phyloP scores from a whole-genome alignment of 371 early-diverging fungal species.

The Catenaria anguillulae region DNA sequence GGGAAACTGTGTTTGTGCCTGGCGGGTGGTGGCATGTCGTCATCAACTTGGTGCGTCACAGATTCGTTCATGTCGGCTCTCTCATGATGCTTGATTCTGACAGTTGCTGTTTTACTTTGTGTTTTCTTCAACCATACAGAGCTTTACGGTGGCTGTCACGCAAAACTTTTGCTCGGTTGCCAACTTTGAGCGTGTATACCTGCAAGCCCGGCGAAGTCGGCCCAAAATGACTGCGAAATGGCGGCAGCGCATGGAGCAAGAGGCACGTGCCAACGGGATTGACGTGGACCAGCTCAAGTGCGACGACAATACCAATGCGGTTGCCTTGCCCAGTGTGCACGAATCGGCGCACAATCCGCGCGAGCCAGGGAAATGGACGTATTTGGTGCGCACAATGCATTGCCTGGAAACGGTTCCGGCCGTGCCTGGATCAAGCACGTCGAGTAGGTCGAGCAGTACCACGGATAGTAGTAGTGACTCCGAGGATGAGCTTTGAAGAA shows the following conservation, averaged over 20 bases:
- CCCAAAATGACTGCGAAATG: conserved; percentile 42
- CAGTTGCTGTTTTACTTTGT: neutral
- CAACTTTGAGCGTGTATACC: conserved; percentile 56
- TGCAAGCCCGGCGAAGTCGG: conserved; percentile 48
- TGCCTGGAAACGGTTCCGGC: neutral
- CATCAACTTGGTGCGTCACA: conserved; percentile 64
- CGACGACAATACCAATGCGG: neutral
- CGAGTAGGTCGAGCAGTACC: too few species aligned
- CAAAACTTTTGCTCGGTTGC: conserved; percentile 65
- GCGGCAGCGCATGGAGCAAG: neutral
- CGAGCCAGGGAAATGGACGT: neutral
- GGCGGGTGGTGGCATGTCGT: conserved; percentile 75
- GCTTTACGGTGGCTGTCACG: conserved; percentile 62
- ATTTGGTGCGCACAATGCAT: neutral
- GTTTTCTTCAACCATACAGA: too few species aligned
- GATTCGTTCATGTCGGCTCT: too few species aligned
- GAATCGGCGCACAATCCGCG: neutral
- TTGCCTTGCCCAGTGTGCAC: too few species aligned
- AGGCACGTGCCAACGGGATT: neutral
- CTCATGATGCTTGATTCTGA: too few species aligned
- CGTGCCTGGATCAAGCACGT: neutral
- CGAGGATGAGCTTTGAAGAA: too few species aligned
- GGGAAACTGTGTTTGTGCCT: conserved; percentile 71
- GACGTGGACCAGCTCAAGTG: neutral
- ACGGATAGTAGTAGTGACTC: too few species aligned